Conservation (phyloP, 148 eudicot genomes). For the Selenicereus undatus region DNA sequence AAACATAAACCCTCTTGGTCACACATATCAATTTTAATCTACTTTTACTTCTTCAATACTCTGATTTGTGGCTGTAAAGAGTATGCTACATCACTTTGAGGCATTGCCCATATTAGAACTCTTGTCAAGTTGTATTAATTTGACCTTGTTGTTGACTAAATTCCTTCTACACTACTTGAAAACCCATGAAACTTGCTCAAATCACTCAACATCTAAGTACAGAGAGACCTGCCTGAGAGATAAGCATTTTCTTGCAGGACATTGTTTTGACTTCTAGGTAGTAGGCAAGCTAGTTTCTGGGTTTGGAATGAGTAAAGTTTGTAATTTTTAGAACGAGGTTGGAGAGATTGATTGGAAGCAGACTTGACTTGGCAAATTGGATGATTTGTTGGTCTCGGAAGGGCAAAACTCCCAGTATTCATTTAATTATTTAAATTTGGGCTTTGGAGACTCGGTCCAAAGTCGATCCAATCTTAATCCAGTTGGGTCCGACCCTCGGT, state of each 20-base stretch:
- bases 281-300: slow-evolving; percentile 51
- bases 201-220: slow-evolving; percentile 46
- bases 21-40: slow-evolving; percentile 16
- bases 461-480: too few species aligned
- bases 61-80: slow-evolving; percentile 19
- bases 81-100: slow-evolving; percentile 29
- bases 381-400: slow-evolving; percentile 56
- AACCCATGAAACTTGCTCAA: slow-evolving; percentile 29
- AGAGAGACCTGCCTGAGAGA: slow-evolving; percentile 53
- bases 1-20: slow-evolving; percentile 26
- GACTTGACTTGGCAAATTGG: slow-evolving; percentile 60
- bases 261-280: slow-evolving; percentile 53
- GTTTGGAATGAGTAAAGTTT: slow-evolving; percentile 45
- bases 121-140: slow-evolving; percentile 58
- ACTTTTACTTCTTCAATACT: slow-evolving; percentile 10
- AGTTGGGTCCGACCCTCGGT: too few species aligned
- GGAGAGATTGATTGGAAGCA: slow-evolving; percentile 56
- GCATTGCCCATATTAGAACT: slow-evolving; percentile 56
- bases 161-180: slow-evolving; percentile 69
- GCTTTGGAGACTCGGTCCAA: too few species aligned
- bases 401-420: slow-evolving; percentile 5
- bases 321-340: slow-evolving; percentile 43
- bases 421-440: too few species aligned
- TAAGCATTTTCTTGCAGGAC: slow-evolving; percentile 65
- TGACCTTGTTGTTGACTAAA: slow-evolving; percentile 61